A percentile compares a stretch with the other conserved stretches of the same genome.
phyloP scores from a whole-genome alignment of 192 early-diverging fungal genomes.

The Geranomyces michiganensis region DNA sequence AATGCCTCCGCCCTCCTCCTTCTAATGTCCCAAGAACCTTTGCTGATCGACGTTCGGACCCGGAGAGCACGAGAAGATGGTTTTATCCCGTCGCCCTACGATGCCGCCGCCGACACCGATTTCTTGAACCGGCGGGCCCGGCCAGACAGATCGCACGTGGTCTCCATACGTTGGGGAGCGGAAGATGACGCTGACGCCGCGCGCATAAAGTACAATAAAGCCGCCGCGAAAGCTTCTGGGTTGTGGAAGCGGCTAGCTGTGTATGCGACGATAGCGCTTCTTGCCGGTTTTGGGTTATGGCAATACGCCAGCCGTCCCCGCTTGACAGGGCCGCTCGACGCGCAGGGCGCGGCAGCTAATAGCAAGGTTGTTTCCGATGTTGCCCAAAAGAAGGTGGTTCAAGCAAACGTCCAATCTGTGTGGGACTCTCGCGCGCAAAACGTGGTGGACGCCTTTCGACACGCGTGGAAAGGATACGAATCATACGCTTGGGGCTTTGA shows the following conservation, averaged over 20 bases:
- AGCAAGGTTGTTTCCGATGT: too few species aligned
- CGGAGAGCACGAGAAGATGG: background rate
- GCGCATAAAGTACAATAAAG: slow-evolving; percentile 8
- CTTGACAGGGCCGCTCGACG: too few species aligned
- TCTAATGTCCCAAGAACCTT: too few species aligned
- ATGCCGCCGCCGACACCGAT: slow-evolving; percentile 7
- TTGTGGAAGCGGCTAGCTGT: too few species aligned
- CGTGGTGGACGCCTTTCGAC: slow-evolving; percentile 70
- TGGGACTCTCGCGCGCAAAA: slow-evolving; percentile 28
- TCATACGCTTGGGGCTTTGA: slow-evolving; percentile 76
- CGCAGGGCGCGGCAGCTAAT: too few species aligned
- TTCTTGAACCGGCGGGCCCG: background rate
- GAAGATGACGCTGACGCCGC: slow-evolving; percentile 4
- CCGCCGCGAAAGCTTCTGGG: background rate
- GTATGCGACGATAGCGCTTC: too few species aligned
- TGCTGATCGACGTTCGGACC: slow-evolving; percentile 5
- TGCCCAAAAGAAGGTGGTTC: too few species aligned
- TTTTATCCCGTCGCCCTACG: background rate
- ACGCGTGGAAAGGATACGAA: slow-evolving; percentile 82
- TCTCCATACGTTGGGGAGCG: background rate
- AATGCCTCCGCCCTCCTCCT: too few species aligned
- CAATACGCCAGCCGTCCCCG: too few species aligned
- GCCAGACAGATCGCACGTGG: slow-evolving; percentile 2
- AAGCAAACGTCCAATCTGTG: too few species aligned
- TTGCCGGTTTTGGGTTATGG: too few species aligned